These are phyloP conservation scores for Aureobasidium sp. DNA, from an alignment of 2,329 filamentous ascomycete genomes.

Conservation along the genomic window DNA sequence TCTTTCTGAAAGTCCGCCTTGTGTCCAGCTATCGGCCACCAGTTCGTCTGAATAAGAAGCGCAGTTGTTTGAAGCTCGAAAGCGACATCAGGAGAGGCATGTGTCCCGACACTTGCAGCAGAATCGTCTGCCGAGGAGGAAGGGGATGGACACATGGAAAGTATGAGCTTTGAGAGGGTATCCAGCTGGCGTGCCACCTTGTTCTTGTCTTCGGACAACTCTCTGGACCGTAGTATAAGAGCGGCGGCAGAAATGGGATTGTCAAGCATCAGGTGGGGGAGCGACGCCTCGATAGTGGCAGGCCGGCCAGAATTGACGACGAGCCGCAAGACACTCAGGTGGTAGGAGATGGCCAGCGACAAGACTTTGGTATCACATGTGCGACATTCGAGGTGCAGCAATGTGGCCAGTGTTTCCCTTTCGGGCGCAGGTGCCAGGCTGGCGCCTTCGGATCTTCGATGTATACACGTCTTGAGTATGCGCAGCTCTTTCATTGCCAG, in stretches of 20 bases:
- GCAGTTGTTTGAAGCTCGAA: constrained; percentile 58
- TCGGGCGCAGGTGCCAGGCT: constrained; percentile 17
- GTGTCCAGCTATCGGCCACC: constrained; percentile 58
- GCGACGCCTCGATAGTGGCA: constrained; percentile 48
- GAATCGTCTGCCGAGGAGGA: constrained; percentile 53
- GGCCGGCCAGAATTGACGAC: constrained; percentile 54
- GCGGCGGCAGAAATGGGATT: constrained; percentile 50
- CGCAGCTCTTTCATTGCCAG: constrained; percentile 61
- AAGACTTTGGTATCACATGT: constrained; percentile 27
- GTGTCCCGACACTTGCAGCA: constrained; percentile 47
- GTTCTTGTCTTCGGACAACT: constrained; percentile 37
- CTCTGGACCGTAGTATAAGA: constrained; percentile 45
- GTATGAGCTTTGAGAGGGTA: constrained; percentile 53
- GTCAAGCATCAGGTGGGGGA: constrained; percentile 48
- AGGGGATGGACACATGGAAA: constrained; percentile 60
- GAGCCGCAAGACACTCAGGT: constrained; percentile 57
- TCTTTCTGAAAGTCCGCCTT: constrained; percentile 55
- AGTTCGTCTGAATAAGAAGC: constrained; percentile 52
- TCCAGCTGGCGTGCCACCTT: constrained; percentile 62
- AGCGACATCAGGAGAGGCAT: constrained; percentile 48
- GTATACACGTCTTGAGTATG: constrained; percentile 41
- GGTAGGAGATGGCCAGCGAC: constrained; percentile 54
- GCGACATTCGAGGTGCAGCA: constrained; percentile 52
- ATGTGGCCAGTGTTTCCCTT: constrained; percentile 45
- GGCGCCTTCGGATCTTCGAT: not conserved